Conservation (phyloP, 441 rosid genomes). For the Arabidopsis lyrata region DNA sequence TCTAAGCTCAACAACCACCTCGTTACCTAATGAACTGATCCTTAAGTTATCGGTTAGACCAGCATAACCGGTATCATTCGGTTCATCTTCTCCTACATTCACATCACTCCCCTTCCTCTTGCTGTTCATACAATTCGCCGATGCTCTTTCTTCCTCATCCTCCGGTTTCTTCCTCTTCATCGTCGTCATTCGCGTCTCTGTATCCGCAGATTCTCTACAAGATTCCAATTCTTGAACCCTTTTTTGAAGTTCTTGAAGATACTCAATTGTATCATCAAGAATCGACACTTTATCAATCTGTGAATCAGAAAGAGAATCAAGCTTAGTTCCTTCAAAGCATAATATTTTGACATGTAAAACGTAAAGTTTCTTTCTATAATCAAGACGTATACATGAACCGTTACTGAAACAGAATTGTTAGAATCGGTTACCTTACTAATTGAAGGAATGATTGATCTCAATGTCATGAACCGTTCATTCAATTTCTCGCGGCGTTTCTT, state of each 20-base stretch:
- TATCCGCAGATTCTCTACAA: constrained; percentile 48
- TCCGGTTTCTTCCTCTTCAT: constrained; percentile 58
- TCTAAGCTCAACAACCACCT: constrained; percentile 69
- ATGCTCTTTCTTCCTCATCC: constrained; percentile 66
- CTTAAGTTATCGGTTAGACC: constrained; percentile 53
- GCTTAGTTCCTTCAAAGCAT: constrained; percentile 1
- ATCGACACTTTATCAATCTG: constrained; percentile 83
- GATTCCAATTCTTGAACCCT: constrained; percentile 72
- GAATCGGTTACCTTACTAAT: constrained; percentile 62
- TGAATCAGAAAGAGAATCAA: constrained; percentile 34
- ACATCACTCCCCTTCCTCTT: constrained; percentile 72
- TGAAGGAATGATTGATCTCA: constrained; percentile 78
- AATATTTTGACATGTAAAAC: background rate
- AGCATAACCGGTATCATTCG: constrained; percentile 44
- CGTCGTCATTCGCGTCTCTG: constrained; percentile 46
- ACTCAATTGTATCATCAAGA: constrained; percentile 78
- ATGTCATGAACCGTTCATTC: constrained; percentile 58
- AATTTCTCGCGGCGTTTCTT: constrained; percentile 63
- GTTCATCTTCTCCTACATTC: constrained; percentile 52
- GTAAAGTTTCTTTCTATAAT: background rate
- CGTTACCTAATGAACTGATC: constrained; percentile 57
- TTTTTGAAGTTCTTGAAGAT: constrained; percentile 72
- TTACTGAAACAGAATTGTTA: background rate
- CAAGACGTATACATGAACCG: no score
- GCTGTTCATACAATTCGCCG: constrained; percentile 58